Evolutionary conservation across 345 rosid species (phyloP).

Genomic region (Durio zibethinus): DNA sequence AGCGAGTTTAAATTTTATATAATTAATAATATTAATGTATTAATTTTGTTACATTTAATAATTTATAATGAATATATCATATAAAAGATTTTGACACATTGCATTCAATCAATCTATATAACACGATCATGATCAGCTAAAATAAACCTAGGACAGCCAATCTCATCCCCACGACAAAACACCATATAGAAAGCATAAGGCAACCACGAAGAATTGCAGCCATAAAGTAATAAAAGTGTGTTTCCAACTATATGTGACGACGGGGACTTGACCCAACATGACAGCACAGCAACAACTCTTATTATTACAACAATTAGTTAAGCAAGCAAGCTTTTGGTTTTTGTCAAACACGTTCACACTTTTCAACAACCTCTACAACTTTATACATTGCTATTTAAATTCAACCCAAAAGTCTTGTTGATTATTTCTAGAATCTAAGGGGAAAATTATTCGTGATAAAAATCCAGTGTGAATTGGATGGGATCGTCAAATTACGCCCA

Average conservation of each 20-base stretch:
- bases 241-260: too few species aligned
- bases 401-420: too few species aligned
- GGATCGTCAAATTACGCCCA: not conserved
- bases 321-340: not conserved
- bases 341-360: conserved; percentile 17
- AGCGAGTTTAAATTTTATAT: not conserved
- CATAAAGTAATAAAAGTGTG: not conserved
- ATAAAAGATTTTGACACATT: too few species aligned
- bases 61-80: too few species aligned
- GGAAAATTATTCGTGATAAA: not conserved
- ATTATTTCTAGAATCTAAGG: not conserved
- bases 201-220: not conserved
- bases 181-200: not conserved
- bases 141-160: too few species aligned
- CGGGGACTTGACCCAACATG: not conserved
- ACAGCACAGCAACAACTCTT: conserved; percentile 12
- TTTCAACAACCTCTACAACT: too few species aligned
- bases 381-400: not conserved
- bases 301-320: not conserved
- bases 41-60: too few species aligned
- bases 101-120: too few species aligned
- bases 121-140: too few species aligned
- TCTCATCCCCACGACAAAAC: too few species aligned
- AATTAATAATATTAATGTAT: too few species aligned
- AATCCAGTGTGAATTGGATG: not conserved